Conservation (phyloP, 164 flowering plant genomes). For the Chloranthus sessilifolius region DNA sequence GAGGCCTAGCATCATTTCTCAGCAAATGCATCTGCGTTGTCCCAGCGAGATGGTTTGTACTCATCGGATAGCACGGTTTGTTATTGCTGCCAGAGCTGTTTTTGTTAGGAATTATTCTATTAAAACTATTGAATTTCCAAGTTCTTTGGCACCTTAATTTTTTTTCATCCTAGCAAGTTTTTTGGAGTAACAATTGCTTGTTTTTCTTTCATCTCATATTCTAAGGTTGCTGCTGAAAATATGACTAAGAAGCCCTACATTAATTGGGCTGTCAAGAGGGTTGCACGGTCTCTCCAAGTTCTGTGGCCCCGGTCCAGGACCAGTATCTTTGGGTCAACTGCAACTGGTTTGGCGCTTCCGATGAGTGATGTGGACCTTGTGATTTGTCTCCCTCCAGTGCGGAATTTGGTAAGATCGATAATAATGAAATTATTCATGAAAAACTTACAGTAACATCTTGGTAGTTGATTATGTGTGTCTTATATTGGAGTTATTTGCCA, state of each 20-base stretch:
- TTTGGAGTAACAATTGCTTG: too few species aligned
- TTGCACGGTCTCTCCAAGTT: conserved; percentile 89
- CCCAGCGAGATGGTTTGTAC: too few species aligned
- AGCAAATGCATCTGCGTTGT: too few species aligned
- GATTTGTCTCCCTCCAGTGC: conserved; percentile 94
- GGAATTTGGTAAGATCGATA: conserved; percentile 68
- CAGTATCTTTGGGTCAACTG: conserved; percentile 88
- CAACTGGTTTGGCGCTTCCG: conserved; percentile 92
- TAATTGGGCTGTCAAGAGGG: conserved; percentile 95
- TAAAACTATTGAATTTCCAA: too few species aligned
- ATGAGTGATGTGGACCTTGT: conserved; percentile 98
- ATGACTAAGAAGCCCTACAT: conserved; percentile 74
- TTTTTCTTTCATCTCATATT: too few species aligned
- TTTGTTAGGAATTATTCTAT: too few species aligned
- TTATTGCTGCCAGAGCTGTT: too few species aligned
- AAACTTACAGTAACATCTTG: conserved; percentile 4
- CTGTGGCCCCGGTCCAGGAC: conserved; percentile 96
- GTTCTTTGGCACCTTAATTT: too few species aligned
- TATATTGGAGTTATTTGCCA: conserved; percentile 16
- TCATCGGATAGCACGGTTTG: too few species aligned
- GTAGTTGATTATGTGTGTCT: neutral
- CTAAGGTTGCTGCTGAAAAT: conserved; percentile 85
- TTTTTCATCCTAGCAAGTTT: too few species aligned
- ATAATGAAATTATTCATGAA: conserved; percentile 2
- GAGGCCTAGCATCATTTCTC: too few species aligned